A percentile compares a stretch with the other conserved stretches of the same genome.
phyloP scores from a whole-genome alignment of 805 yeast genomes.

The Saccharomycopsis capsularis region DNA sequence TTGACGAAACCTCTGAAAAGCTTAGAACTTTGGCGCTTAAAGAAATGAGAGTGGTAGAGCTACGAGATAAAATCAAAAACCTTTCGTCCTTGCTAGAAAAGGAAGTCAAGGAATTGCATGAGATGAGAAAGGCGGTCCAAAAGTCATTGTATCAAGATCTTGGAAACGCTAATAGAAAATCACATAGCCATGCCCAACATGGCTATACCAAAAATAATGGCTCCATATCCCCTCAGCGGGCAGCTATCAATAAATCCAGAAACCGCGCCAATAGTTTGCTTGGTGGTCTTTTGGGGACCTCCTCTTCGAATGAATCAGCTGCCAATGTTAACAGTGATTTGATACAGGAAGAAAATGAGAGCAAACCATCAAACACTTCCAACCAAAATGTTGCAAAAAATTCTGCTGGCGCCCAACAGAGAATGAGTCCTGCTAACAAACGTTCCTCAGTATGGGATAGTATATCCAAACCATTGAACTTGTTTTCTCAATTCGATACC shows the following conservation, averaged over 20 bases:
- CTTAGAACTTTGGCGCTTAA: slow-evolving; percentile 18
- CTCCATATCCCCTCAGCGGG: slow-evolving; percentile 5
- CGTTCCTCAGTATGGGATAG: slow-evolving; percentile 20
- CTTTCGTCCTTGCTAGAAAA: slow-evolving; percentile 5
- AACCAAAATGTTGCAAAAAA: not conserved
- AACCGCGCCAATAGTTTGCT: slow-evolving; percentile 10
- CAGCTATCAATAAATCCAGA: slow-evolving; percentile 1
- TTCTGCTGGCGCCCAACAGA: too few species aligned
- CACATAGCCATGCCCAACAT: not conserved
- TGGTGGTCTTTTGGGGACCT: slow-evolving; percentile 13
- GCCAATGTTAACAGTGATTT: not conserved
- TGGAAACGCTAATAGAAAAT: slow-evolving; percentile 5
- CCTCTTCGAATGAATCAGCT: too few species aligned
- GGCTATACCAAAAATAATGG: not conserved
- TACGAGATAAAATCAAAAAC: slow-evolving; percentile 17
- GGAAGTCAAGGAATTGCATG: slow-evolving; percentile 17
- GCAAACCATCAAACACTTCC: not conserved
- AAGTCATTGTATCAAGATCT: slow-evolving; percentile 13
- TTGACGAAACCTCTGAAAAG: slow-evolving; percentile 19
- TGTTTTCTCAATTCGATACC: slow-evolving; percentile 19
- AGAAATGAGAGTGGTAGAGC: slow-evolving; percentile 21
- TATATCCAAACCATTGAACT: slow-evolving; percentile 19
- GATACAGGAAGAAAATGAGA: not conserved
- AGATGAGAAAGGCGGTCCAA: slow-evolving; percentile 15
- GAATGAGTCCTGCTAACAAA: slow-evolving; percentile 12